A percentile compares a stretch with the other conserved stretches of the same genome.
Conservation (phyloP, 139 green algal genomes). For the Pseudopediastrum boryanum region DNA sequence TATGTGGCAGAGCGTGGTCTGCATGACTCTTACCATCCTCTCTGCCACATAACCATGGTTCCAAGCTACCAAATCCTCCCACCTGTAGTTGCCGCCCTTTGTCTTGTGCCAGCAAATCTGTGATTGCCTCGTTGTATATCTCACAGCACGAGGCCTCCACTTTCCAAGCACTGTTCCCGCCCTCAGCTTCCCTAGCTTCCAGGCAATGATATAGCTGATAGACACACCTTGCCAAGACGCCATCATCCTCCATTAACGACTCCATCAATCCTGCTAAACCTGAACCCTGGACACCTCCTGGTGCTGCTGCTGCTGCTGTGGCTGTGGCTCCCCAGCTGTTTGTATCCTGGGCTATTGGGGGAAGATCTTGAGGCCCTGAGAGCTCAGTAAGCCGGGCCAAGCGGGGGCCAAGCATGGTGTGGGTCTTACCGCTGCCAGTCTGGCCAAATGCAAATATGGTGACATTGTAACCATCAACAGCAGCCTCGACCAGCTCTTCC, state of each 20-base stretch:
- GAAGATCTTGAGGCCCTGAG: background rate
- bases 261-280: no score
- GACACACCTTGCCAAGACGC: conserved; percentile 61
- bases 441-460: conserved; percentile 80
- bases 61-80: background rate
- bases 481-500: conserved; percentile 44
- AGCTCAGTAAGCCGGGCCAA: conserved; percentile 4
- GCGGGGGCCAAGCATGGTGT: conserved; percentile 64
- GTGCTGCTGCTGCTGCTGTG: background rate
- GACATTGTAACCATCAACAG: conserved; percentile 69
- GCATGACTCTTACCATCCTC: background rate
- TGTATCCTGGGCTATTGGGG: background rate
- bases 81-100: conserved; percentile 46
- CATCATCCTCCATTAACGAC: conserved; percentile 53
- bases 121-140: conserved; percentile 79
- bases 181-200: conserved; percentile 9
- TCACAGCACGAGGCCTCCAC: conserved; percentile 51
- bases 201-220: conserved; percentile 29
- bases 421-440: conserved; percentile 77
- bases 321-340: background rate
- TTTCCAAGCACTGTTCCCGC: background rate
- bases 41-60: background rate
- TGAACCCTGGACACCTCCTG: no score
- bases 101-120: conserved; percentile 59
- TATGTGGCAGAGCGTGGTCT: no score